phyloP scores from a whole-genome alignment of 2,329 filamentous ascomycete genomes.

The Aspergillus ochraceus region DNA sequence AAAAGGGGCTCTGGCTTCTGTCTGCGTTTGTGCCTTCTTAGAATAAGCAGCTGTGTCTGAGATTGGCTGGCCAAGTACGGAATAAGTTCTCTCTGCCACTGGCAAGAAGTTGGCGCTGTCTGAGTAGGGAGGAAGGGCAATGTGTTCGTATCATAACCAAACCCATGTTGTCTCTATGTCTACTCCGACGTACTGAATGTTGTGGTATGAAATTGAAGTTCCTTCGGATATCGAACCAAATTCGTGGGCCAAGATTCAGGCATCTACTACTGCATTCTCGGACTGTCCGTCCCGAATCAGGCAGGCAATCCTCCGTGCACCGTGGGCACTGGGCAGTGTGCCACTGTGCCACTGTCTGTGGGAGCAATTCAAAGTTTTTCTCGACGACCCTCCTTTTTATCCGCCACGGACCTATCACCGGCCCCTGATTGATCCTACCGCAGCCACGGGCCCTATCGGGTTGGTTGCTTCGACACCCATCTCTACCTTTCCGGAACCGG shows the following conservation, averaged over 20 bases:
- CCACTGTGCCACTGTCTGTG: too few relatives aligned
- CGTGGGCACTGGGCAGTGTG: too few relatives aligned
- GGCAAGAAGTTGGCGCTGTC: not conserved
- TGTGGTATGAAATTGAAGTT: not conserved
- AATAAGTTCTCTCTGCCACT: not conserved
- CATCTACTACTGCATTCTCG: not conserved
- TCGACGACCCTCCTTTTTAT: not conserved
- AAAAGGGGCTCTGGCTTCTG: not conserved
- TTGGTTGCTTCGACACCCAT: slow-evolving; percentile 20
- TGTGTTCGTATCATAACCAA: too few relatives aligned
- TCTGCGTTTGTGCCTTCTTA: not conserved
- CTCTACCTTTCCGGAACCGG: slow-evolving; percentile 19
- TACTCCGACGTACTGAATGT: too few relatives aligned
- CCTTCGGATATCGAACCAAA: not conserved
- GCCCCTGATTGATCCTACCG: slow-evolving; percentile 5
- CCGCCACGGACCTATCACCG: slow-evolving; percentile 9
- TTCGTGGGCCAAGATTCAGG: not conserved
- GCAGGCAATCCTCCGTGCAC: not conserved
- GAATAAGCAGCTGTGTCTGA: not conserved
- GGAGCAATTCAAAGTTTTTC: not conserved
- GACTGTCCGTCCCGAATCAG: slow-evolving; percentile 4
- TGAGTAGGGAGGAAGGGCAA: not conserved
- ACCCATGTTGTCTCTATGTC: too few relatives aligned
- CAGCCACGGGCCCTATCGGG: slow-evolving; percentile 21
- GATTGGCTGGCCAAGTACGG: not conserved